Percentiles rank a stretch among this genome's conserved stretches.
phyloP scores from a whole-genome alignment of 768 basidiomycete species.

The Hericium alpestre region DNA sequence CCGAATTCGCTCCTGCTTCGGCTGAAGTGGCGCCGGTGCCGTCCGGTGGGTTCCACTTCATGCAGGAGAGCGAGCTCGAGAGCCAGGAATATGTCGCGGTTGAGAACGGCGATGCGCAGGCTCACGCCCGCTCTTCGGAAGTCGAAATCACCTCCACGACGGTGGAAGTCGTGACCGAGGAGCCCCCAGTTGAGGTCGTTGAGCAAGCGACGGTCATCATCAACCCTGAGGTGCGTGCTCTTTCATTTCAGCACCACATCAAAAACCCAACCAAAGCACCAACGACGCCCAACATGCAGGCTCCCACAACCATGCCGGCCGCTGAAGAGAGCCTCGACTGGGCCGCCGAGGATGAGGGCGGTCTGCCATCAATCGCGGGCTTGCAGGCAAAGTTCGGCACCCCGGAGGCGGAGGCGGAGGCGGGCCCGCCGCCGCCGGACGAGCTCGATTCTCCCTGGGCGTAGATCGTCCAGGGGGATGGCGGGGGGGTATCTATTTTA shows the following conservation, averaged over 20 bases:
- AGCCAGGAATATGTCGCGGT: conserved; percentile 13
- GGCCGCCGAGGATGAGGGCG: conserved; percentile 74
- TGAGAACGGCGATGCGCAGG: not conserved
- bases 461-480: not conserved
- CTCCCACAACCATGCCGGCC: not conserved
- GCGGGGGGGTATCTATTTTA: too few relatives aligned
- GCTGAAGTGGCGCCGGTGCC: conserved; percentile 21
- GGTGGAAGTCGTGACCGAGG: not conserved
- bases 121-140: not conserved
- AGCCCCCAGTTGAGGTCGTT: not conserved
- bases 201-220: not conserved
- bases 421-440: conserved; percentile 8
- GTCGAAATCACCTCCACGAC: not conserved
- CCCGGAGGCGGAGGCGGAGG: conserved; percentile 36
- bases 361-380: conserved; percentile 65
- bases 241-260: not conserved
- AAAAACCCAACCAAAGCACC: not conserved
- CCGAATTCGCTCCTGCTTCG: conserved; percentile 4
- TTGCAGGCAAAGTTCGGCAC: conserved; percentile 71
- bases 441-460: conserved; percentile 6
- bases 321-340: conserved; percentile 51
- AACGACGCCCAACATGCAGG: too few relatives aligned
- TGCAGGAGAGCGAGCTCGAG: conserved; percentile 70
- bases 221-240: not conserved
- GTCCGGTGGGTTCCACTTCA: conserved; percentile 57